Base-by-base conservation (phyloP, 352 stramenopile species). In the Pythium phragmiticola region DNA sequence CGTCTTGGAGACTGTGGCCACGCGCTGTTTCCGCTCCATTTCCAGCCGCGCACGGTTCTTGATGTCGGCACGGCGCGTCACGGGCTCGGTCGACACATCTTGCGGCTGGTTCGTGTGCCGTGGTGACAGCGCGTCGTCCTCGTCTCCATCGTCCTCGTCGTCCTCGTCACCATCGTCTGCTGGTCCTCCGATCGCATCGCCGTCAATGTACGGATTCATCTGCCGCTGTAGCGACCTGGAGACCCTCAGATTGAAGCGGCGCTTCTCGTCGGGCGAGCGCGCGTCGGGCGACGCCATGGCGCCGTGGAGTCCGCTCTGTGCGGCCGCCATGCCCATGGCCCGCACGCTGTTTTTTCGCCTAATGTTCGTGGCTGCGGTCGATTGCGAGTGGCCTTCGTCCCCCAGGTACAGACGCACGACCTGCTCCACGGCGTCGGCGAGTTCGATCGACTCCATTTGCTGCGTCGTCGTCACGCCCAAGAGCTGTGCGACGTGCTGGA, bases 191-290 rank as follows among this genome's bases (percentile, higher is more conserved):
- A 75, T 66, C 16, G 42, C 17, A 3, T 65, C 57, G 11, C 70
- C 68, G 17, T 68, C 74, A n/a, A 81, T 62, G 59, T 89, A 92
- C 63, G 82, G 80, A 47, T 90, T 90, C 76, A 87, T 81, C 11
- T 71, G 75, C 3, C 75, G 79, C 55, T 87, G 73, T 16, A 70
- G 68, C 11, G 56, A 73, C 34, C 68, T 67, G 9, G 69, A 75
- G n/a, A 92, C 78, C 57, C 86, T 82, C 19, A 92, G 74, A 57
- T 95, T 95, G 75, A 84, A 92, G 34, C 78, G 79, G 51, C 75
- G 56, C 53, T 89, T 89, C 55, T 93, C 82, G 8, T 88, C 75
- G 37, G 72, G 48, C 11, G 69, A 81, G 34, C 83, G 81, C 11
- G 70, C 72, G 42, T 86, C 71, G 2, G 72, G 71, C 12, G 76